phyloP scores from a whole-genome alignment of 2,329 filamentous ascomycete species.

The Claviceps purpurea region DNA sequence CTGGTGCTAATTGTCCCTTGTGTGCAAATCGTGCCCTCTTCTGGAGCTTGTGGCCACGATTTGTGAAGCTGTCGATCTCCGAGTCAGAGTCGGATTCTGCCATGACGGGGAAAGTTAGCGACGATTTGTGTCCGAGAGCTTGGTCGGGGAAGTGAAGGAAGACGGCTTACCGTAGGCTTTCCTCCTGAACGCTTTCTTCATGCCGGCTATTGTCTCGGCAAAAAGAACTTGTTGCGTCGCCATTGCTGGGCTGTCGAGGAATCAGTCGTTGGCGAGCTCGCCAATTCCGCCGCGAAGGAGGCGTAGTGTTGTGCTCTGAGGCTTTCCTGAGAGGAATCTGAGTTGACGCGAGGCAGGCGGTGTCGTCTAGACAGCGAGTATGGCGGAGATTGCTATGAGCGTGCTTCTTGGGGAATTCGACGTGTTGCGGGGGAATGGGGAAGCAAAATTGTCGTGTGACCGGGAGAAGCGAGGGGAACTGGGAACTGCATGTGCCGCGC shows the following conservation, averaged over 20 bases:
- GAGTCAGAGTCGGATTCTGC: conserved; percentile 69
- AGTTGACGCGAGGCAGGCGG: neutral
- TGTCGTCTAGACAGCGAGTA: neutral
- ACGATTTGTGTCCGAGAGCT: neutral
- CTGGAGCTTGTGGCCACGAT: conserved; percentile 70
- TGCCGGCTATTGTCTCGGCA: conserved; percentile 51
- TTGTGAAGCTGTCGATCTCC: conserved; percentile 53
- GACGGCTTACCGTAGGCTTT: conserved; percentile 43
- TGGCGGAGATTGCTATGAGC: neutral
- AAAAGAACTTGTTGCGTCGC: conserved; percentile 46
- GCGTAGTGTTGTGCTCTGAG: neutral
- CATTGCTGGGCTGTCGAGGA: conserved; percentile 15
- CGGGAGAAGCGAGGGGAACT: conserved; percentile 1
- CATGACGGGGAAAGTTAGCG: conserved; percentile 11
- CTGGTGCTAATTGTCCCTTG: conserved; percentile 54
- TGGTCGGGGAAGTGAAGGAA: neutral
- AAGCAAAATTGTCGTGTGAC: conserved; percentile 1
- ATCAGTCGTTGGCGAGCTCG: neutral
- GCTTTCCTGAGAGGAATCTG: neutral
- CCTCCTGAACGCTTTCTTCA: conserved; percentile 55
- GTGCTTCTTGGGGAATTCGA: neutral
- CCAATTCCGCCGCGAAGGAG: neutral
- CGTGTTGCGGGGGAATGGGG: neutral
- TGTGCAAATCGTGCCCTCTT: conserved; percentile 59
- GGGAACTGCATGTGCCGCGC: neutral